Percentiles rank a stretch among this genome's conserved stretches.
Evolutionary conservation across 345 rosid species (phyloP).

Genomic region (Boechera retrofracta): DNA sequence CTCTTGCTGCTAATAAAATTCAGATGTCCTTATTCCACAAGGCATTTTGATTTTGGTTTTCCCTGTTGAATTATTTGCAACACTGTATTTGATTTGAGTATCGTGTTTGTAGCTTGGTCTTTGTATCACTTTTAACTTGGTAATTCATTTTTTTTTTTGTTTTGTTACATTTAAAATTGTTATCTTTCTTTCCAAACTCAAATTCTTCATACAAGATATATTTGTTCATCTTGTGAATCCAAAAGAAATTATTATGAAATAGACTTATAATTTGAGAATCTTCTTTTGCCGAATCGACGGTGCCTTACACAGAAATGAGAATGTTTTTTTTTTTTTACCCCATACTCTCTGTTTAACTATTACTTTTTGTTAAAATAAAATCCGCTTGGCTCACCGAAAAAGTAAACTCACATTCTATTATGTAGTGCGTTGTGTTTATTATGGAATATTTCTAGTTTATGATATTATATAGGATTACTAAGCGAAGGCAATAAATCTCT

Average conservation of each 20-base stretch:
- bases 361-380: background rate
- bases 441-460: conserved; percentile 3
- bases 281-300: background rate
- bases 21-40: conserved; percentile 35
- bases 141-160: conserved; percentile 17
- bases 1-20: conserved; percentile 32
- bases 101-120: conserved; percentile 31
- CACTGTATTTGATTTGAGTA: conserved; percentile 9
- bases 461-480: background rate
- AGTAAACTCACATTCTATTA: background rate
- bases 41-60: conserved; percentile 20
- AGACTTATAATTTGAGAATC: background rate
- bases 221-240: conserved; percentile 5
- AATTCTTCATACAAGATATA: no score
- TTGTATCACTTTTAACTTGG: background rate
- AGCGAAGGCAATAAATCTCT: conserved; percentile 3
- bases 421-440: background rate
- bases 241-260: background rate
- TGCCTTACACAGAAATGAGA: background rate
- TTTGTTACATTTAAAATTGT: background rate
- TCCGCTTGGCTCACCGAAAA: background rate
- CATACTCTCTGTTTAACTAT: background rate
- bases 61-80: background rate
- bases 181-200: conserved; percentile 10
- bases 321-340: background rate